These are phyloP conservation scores for Eucalyptus pauciflora DNA, from an alignment of 345 rosid genomes.

Conservation along the genomic window DNA sequence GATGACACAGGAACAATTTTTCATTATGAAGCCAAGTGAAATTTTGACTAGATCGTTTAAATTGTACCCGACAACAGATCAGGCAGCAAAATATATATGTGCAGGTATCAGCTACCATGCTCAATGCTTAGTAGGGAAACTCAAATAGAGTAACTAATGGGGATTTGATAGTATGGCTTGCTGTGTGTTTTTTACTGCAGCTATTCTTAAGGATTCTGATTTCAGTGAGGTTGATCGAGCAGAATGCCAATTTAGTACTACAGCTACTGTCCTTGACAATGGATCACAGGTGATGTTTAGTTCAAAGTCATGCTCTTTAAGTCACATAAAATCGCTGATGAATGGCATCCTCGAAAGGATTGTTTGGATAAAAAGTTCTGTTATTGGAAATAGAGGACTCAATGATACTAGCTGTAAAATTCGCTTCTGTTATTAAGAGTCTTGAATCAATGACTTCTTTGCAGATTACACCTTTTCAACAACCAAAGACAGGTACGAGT, in stretches of 20 bases:
- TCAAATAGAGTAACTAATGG: not conserved
- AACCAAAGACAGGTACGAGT: constrained; percentile 37
- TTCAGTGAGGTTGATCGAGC: constrained; percentile 85
- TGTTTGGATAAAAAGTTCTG: not conserved
- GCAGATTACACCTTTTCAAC: constrained; percentile 62
- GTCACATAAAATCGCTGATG: not conserved
- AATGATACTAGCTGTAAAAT: not conserved
- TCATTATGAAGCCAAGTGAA: constrained; percentile 71
- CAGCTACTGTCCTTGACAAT: constrained; percentile 68
- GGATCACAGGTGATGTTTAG: constrained; percentile 59
- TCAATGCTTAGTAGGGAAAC: not conserved
- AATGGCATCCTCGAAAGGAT: not conserved
- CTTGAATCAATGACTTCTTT: not conserved
- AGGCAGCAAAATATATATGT: constrained; percentile 70
- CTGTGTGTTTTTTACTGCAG: constrained; percentile 24
- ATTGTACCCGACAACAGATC: constrained; percentile 69
- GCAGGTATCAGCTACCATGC: constrained; percentile 21
- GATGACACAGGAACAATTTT: constrained; percentile 70
- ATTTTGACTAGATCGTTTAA: constrained; percentile 55
- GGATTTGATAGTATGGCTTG: not conserved
- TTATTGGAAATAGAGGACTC: not conserved
- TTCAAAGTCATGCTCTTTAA: not conserved
- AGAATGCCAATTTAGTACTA: constrained; percentile 84
- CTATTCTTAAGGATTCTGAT: constrained; percentile 77
- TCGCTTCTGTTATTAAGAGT: not conserved